phyloP scores from a whole-genome alignment of 768 basidiomycete genomes.

The Kwoniella mangroviensis region DNA sequence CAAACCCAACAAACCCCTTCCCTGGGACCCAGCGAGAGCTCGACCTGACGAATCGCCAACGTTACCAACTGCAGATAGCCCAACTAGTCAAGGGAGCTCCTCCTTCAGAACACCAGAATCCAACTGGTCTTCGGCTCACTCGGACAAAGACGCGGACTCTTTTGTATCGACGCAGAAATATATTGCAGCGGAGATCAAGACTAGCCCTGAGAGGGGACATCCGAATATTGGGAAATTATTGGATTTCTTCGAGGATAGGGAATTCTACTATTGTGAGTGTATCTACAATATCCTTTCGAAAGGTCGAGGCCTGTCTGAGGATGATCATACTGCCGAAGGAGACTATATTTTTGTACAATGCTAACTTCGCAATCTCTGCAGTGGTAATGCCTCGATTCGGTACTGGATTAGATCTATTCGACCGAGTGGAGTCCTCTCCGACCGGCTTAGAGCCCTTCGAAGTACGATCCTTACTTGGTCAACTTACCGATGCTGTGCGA shows the following conservation, averaged over 20 bases:
- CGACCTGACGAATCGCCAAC: slow-evolving; percentile 13
- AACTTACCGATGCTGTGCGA: slow-evolving; percentile 84
- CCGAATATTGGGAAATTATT: slow-evolving; percentile 92
- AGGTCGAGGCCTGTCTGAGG: no score
- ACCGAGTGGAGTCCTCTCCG: slow-evolving; percentile 87
- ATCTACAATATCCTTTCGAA: not conserved
- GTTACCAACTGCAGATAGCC: slow-evolving; percentile 6
- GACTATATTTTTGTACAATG: not conserved
- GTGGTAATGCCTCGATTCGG: slow-evolving; percentile 73
- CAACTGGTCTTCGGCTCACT: slow-evolving; percentile 16
- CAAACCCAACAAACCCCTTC: slow-evolving; percentile 71
- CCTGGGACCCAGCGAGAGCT: slow-evolving; percentile 72
- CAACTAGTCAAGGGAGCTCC: not conserved
- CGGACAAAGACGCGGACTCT: slow-evolving; percentile 9
- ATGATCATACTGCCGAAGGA: no score
- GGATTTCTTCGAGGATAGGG: slow-evolving; percentile 95
- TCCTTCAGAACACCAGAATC: slow-evolving; percentile 28
- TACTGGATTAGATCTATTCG: slow-evolving; percentile 81
- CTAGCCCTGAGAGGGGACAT: slow-evolving; percentile 67
- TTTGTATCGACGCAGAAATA: slow-evolving; percentile 41
- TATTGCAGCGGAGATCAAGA: slow-evolving; percentile 45
- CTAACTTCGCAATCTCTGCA: slow-evolving; percentile 8
- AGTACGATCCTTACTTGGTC: slow-evolving; percentile 83
- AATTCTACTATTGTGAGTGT: slow-evolving; percentile 79
- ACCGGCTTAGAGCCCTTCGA: slow-evolving; percentile 76